phyloP scores from a whole-genome alignment of 129 eudicot species.

The Sambucus nigra region DNA sequence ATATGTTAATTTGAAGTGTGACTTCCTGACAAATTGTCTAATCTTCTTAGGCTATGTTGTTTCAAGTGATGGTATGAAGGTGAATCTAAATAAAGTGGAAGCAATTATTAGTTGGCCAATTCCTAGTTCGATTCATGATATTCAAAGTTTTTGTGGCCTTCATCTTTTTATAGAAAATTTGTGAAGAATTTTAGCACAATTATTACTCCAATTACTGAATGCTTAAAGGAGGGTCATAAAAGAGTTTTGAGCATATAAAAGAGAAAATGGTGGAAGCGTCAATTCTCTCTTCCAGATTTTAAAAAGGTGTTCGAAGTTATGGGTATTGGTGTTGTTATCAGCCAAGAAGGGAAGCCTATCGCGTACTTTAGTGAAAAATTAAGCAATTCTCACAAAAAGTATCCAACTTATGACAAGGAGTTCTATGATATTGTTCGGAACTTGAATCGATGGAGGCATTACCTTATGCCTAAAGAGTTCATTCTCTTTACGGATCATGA shows the following conservation, averaged over 20 bases:
- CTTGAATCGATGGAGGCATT: not conserved
- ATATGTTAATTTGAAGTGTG: too few species aligned
- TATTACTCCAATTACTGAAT: not conserved
- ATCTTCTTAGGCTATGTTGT: slow-evolving; percentile 1
- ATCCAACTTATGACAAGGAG: too few species aligned
- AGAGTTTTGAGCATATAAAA: not conserved
- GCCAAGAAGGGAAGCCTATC: not conserved
- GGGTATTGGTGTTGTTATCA: slow-evolving; percentile 2
- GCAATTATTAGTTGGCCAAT: not conserved
- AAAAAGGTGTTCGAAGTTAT: not conserved
- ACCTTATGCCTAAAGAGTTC: not conserved
- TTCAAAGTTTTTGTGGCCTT: not conserved
- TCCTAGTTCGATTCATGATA: not conserved
- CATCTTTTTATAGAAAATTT: not conserved
- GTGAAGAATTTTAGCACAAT: not conserved
- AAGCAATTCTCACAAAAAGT: not conserved
- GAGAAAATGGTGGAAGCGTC: not conserved
- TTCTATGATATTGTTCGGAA: not conserved
- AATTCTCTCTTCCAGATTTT: not conserved
- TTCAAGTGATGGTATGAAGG: not conserved
- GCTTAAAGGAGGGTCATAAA: not conserved
- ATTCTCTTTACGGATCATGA: slow-evolving; percentile 4
- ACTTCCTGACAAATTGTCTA: not conserved
- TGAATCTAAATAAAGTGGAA: not conserved
- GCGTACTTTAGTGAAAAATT: slow-evolving; percentile 1